Evolutionary conservation across 441 rosid genomes (phyloP).

Genomic region (Sinapis alba): DNA sequence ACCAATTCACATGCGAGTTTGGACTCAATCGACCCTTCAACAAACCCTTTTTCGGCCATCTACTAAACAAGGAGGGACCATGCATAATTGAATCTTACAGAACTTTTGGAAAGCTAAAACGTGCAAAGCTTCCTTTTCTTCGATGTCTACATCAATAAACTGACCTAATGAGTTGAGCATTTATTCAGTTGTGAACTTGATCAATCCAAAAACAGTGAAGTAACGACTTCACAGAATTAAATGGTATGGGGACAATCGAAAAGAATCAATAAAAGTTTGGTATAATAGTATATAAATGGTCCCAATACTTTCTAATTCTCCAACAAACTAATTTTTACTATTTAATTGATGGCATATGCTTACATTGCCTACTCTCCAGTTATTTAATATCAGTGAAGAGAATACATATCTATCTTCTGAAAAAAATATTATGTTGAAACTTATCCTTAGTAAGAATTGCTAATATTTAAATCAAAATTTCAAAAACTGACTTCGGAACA

Average conservation of each 20-base stretch:
- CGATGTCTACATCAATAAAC: conserved; percentile 36
- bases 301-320: conserved; percentile 4
- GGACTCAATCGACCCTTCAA: conserved; percentile 24
- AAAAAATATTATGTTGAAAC: too few relatives aligned
- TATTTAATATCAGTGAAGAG: too few relatives aligned
- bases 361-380: too few relatives aligned
- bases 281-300: conserved; percentile 26
- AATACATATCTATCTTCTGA: too few relatives aligned
- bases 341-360: too few relatives aligned
- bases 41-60: conserved; percentile 24
- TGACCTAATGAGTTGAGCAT: conserved; percentile 30
- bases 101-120: conserved; percentile 34
- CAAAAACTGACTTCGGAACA: too few relatives aligned
- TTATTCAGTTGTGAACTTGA: conserved; percentile 21
- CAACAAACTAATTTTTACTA: too few relatives aligned
- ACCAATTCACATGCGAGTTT: conserved; percentile 35
- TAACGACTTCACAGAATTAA: conserved; percentile 36
- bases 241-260: conserved; percentile 33
- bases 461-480: too few relatives aligned
- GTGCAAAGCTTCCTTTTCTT: conserved; percentile 40
- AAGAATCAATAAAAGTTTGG: conserved; percentile 39
- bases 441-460: too few relatives aligned
- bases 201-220: conserved; percentile 21
- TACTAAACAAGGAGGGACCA: conserved; percentile 23
- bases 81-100: conserved; percentile 21